phyloP scores from a whole-genome alignment of 345 rosid species.

The Jatropha curcas region DNA sequence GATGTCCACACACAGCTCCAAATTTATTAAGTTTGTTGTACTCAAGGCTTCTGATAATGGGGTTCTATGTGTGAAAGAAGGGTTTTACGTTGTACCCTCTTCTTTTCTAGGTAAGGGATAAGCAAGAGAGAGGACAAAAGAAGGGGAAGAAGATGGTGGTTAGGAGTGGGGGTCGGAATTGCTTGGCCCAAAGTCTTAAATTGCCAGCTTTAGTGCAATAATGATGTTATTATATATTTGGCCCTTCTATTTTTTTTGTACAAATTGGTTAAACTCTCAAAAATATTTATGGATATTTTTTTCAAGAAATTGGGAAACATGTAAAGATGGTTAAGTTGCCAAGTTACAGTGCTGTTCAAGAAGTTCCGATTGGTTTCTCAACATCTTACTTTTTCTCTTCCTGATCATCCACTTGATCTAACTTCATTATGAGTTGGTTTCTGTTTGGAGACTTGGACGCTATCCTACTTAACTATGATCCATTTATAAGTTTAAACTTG shows the following conservation, averaged over 20 bases:
- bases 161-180: neutral
- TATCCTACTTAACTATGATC: neutral
- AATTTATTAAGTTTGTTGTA: conserved; percentile 17
- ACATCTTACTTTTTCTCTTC: neutral
- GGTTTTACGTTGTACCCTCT: conserved; percentile 4
- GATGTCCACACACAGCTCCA: conserved; percentile 30
- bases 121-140: too few species aligned
- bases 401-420: neutral
- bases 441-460: neutral
- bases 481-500: neutral
- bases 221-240: neutral
- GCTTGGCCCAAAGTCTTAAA: neutral
- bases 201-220: conserved; percentile 1
- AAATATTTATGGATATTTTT: neutral
- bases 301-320: conserved; percentile 4
- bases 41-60: neutral
- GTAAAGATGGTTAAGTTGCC: conserved; percentile 8
- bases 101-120: neutral
- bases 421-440: neutral
- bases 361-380: neutral
- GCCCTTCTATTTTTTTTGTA: conserved; percentile 10
- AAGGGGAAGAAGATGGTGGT: neutral
- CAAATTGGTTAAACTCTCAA: conserved; percentile 4
- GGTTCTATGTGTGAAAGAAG: neutral
- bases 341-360: neutral